Base-by-base conservation (phyloP, 2,329 filamentous ascomycete species). In the Lizonia empirigonia region DNA sequence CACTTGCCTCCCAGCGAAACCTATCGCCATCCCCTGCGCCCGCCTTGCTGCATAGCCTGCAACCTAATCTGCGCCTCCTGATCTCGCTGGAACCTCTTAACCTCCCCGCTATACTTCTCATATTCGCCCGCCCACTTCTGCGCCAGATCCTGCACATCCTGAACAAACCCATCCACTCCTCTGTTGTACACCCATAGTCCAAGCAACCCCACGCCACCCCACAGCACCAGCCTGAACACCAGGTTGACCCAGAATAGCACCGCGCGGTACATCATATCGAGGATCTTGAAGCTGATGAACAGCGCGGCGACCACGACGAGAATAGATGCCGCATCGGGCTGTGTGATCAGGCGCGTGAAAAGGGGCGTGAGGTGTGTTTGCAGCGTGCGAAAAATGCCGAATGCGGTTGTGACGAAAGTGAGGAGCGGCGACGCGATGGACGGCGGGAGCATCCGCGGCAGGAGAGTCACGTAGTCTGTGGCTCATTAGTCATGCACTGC, bases 161-260 rank as follows among this genome's bases (percentile, higher is more conserved):
- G 77, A 12, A 82, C 74, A 57, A 86, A 86, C 50, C 84, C 84
- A 58, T 85, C 83, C 13, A 87, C 69, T 0, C 91, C 86, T 2
- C 90, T 77, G 16, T 65, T 73, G 65, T 86, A 85, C 71, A 83
- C 49, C 79, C 79, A 83, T 15, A 85, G 76, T 0, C 78, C 78
- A 0, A 85, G 33, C 0, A 79, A 77, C 4, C 80, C 74, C 2
- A 92, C 60, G 2, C 76, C 70, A 1, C 80, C 81, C 84, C 85
- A 94, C 57, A 91, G 84, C 1, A 82, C 70, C 33, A 91, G 60
- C 19, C 82, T 76, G 56, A 90, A 71, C 9, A 80, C 79, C 47
- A 96, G 68, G n/a, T 82, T 78, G 44, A 91, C 83, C 85, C 90
- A 91, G 77, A 86, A 95, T 67, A 91, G 77, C 50, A 96, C 79